Percentiles rank a stretch among this genome's conserved stretches.
Conservation (phyloP, 2,329 filamentous ascomycete species). For the Aspergillus fructus region DNA sequence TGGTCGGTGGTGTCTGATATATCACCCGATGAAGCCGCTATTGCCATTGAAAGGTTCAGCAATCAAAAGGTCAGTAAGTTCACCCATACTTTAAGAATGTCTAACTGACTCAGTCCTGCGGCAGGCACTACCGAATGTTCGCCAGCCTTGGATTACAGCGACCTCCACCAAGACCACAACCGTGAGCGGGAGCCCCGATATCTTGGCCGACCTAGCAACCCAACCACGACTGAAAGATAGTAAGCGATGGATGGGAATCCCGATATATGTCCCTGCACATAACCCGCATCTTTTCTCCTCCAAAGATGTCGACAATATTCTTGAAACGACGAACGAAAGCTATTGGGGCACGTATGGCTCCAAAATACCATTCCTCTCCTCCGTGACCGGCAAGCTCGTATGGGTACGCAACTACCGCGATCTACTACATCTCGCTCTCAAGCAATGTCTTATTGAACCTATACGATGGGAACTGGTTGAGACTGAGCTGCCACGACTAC, state of each 20-base stretch:
- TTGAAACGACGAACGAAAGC: neutral
- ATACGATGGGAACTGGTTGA: slow-evolving; percentile 2
- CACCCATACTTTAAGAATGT: neutral
- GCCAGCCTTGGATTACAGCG: neutral
- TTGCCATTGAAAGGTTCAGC: neutral
- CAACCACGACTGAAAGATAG: neutral
- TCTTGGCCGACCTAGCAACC: neutral
- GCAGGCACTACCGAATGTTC: neutral
- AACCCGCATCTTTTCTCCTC: neutral
- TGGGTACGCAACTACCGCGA: slow-evolving; percentile 3
- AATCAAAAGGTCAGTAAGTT: neutral
- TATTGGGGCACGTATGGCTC: neutral
- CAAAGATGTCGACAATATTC: neutral
- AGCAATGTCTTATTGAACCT: neutral
- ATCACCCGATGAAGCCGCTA: neutral
- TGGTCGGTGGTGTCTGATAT: slow-evolving; percentile 1
- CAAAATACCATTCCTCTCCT: slow-evolving; percentile 2
- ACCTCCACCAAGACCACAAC: neutral
- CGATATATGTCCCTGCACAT: slow-evolving; percentile 4
- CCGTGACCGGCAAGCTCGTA: neutral
- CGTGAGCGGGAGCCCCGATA: neutral
- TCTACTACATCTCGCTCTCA: neutral
- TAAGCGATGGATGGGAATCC: slow-evolving; percentile 1
- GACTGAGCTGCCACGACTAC: neutral
- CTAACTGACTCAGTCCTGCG: neutral